Base-by-base conservation (phyloP, 192 early-diverging fungal genomes). In the Mortierella hygrophila region DNA sequence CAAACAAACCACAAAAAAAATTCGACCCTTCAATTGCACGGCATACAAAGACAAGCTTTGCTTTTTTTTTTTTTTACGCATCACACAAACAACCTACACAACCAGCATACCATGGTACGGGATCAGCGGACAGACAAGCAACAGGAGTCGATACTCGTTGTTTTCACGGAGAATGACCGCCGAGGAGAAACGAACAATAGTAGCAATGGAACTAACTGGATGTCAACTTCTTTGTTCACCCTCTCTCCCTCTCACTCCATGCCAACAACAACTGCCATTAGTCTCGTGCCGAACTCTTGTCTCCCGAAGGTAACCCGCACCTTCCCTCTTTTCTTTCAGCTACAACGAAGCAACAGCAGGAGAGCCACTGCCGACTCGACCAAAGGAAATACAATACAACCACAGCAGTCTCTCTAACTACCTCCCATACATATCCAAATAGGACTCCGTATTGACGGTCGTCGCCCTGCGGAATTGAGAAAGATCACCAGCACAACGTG, bases 381-480 rank as follows among this genome's bases (percentile, higher is more conserved):
- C 44, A 46, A 46, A 46, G 68, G 68, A 37, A 38, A 23, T 16
- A 11, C 18, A 6, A 3, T 55, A 1, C 49, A 20, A 54, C 18
- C 20, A 37, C 6, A n/a, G 5, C 37, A 37, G 41, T 42, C 5
- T 72, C 10, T 11, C 35, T 60, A 20, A 20, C 29, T 13, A 55
- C 38, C 6, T 32, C 46, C 10, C 29, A 60, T 3, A 38, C 35
- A 35, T 35, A 35, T 35, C 21, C 11, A 8, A 38, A 57, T 85
- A 95, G 97, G 98, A 38, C 94, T 99, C n/a, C 94, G 98, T 23
- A 82, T 96, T 7, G 98, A 99, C 70, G 98, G 98, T 55, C 93
- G 98, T 75, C 92, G 98, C 60, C 92, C 96, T 7, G 93, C 92
- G 80, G 98, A 99, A 89, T 90, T 99, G 29, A 91, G 97, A 69